phyloP scores from a whole-genome alignment of 768 basidiomycete species.

The Lactarius tabidus region DNA sequence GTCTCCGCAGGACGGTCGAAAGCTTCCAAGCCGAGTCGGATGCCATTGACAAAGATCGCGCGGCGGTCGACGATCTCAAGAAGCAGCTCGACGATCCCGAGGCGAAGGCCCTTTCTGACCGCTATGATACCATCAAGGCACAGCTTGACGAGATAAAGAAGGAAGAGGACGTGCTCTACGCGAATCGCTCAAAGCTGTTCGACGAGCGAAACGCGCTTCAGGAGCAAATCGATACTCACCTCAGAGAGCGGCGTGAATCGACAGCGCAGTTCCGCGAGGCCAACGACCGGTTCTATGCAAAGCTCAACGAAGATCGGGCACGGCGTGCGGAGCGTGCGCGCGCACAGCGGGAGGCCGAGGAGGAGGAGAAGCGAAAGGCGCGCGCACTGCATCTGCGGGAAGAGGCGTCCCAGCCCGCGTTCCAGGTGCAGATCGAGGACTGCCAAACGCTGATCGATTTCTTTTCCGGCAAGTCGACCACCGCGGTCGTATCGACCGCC shows the following conservation, averaged over 20 bases:
- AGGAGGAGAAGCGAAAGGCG: constrained; percentile 75
- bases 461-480: constrained; percentile 64
- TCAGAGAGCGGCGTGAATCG: constrained; percentile 72
- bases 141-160: constrained; percentile 86
- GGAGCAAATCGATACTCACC: constrained; percentile 64
- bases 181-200: constrained; percentile 74
- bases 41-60: constrained; percentile 74
- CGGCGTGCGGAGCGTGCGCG: constrained; percentile 74
- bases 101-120: constrained; percentile 71
- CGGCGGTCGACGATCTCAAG: constrained; percentile 69
- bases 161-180: constrained; percentile 80
- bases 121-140: constrained; percentile 74
- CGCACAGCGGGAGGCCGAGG: constrained; percentile 71
- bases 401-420: constrained; percentile 87
- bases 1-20: constrained; percentile 73
- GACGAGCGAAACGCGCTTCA: constrained; percentile 80
- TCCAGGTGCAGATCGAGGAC: constrained; percentile 91
- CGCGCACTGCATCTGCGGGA: constrained; percentile 78
- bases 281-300: constrained; percentile 76
- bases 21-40: constrained; percentile 75
- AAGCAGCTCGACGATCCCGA: constrained; percentile 90
- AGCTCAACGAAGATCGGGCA: constrained; percentile 85
- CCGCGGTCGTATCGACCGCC: constrained; percentile 42
- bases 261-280: constrained; percentile 69
- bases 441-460: constrained; percentile 89